Evolutionary conservation across 176 grass and related monocot genomes (phyloP), one percentile per base, ranked within the genome.

Genomic region (Oryza meridionalis): DNA sequence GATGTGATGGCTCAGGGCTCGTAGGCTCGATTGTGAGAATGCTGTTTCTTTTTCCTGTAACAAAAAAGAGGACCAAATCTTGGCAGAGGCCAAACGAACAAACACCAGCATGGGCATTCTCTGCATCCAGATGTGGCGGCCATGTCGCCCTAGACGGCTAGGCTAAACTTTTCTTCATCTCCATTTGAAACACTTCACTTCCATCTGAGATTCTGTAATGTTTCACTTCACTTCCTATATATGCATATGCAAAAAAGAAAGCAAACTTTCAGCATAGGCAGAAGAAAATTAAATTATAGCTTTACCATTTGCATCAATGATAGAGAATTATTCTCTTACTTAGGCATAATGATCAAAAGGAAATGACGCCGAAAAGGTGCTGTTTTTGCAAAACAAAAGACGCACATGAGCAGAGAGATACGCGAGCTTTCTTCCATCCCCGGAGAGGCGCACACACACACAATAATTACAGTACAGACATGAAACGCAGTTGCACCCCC

Each of bases 1-100:
- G 77, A 75, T 24, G 61, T 86, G 77, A 86, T 80, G 2, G 32
- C 69, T 86, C 77, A 44, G 31, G 47, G 31, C 77, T 73, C 9
- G 9, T 7, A 62, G 58, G 58, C 2, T 31, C 29, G 29, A 31
- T 31, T 2, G 29, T 35, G 33, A 35, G 33, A 61, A 62, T 24
- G 8, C n/a, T 0, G 19, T 38, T 75, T 43, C 42, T 24, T 29
- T 47, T 26, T 33, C 61, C 14, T 15, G 22, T 53, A 7, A 7
- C 58, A 62, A 19, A 69, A 69, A 33, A 68, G 6, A 33, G 6
- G 12, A 22, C 14, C 15, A 61, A n/a, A 55, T 51, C 13, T 7
- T 37, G 19, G 9, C 11, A 29, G 44, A 14, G 25, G 31, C 69
- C 58, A 61, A 22, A 61, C 21, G 58, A 62, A 62, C 21, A 24